Conservation (phyloP, 2,329 filamentous ascomycete genomes). For the Penicillium sp. region DNA sequence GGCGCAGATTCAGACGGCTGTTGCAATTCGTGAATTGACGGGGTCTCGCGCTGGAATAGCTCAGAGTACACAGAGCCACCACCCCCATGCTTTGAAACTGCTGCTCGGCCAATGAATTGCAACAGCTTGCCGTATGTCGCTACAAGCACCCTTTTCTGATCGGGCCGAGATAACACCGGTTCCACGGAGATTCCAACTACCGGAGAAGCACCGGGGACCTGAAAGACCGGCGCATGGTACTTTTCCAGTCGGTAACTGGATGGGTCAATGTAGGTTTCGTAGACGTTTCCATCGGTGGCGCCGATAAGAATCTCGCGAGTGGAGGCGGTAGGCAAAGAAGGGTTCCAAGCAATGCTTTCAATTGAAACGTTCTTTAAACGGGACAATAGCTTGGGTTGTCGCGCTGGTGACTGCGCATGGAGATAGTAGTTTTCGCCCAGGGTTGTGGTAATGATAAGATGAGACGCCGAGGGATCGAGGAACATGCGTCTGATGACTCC, state of each 20-base stretch:
- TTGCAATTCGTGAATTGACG: conserved; percentile 71
- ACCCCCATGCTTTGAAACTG: conserved; percentile 59
- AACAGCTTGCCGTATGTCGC: conserved; percentile 76
- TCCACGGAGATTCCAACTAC: conserved; percentile 88
- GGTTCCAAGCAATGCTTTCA: conserved; percentile 92
- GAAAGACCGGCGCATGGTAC: conserved; percentile 82
- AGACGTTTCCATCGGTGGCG: conserved; percentile 89
- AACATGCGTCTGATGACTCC: conserved; percentile 95
- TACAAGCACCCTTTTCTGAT: conserved; percentile 75
- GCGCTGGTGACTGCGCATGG: conserved; percentile 75
- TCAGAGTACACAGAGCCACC: conserved; percentile 85
- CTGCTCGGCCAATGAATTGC: conserved; percentile 78
- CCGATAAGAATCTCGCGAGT: conserved; percentile 93
- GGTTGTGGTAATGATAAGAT: conserved; percentile 87
- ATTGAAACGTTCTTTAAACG: conserved; percentile 83
- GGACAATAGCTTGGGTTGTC: conserved; percentile 78
- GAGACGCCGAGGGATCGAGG: conserved; percentile 93
- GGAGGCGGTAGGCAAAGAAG: conserved; percentile 85
- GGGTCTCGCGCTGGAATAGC: conserved; percentile 84
- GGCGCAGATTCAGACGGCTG: conserved; percentile 60
- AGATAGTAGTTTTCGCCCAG: conserved; percentile 97
- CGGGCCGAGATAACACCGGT: conserved; percentile 64
- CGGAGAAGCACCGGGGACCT: conserved; percentile 71
- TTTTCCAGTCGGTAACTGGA: conserved; percentile 92
- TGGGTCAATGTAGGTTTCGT: conserved; percentile 93